Evolutionary conservation across 257 asterid genomes (phyloP).

Genomic region (Fraxinus quadrangulata): DNA sequence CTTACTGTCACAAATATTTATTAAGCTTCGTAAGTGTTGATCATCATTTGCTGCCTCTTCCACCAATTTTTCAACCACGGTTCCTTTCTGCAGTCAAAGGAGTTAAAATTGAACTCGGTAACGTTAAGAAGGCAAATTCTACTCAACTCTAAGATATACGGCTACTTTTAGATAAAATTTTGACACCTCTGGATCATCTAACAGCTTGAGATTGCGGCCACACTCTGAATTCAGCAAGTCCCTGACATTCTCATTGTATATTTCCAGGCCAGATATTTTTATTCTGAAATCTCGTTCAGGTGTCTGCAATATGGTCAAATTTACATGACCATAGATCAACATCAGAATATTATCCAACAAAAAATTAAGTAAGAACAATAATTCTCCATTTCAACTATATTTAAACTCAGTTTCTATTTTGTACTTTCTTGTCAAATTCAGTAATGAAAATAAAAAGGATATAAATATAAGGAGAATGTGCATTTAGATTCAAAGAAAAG

Average conservation of each 20-base stretch:
- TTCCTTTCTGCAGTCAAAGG: constrained; percentile 73
- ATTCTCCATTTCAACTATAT: neutral
- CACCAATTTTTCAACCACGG: constrained; percentile 82
- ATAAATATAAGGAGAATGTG: neutral
- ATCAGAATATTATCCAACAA: neutral
- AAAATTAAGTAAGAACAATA: neutral
- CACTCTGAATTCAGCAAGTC: constrained; percentile 87
- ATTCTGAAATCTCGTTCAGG: constrained; percentile 89
- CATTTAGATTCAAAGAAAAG: neutral
- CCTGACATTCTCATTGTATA: constrained; percentile 88
- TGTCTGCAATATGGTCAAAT: constrained; percentile 48
- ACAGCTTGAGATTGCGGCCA: constrained; percentile 84
- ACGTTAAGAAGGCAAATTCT: constrained; percentile 10
- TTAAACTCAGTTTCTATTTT: neutral
- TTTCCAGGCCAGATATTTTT: constrained; percentile 86
- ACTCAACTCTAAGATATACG: neutral
- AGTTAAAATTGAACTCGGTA: constrained; percentile 10
- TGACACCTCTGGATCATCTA: constrained; percentile 94
- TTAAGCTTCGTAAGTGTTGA: constrained; percentile 71
- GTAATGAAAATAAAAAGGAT: neutral
- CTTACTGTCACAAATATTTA: constrained; percentile 81
- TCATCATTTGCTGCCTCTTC: constrained; percentile 82
- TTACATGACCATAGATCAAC: neutral
- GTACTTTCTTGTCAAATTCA: neutral
- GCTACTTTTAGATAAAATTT: constrained; percentile 17